Evolutionary conservation across 2,329 filamentous ascomycete species (phyloP), one percentile per base, ranked within the genome.

Genomic region (Aureobasidium sp.): DNA sequence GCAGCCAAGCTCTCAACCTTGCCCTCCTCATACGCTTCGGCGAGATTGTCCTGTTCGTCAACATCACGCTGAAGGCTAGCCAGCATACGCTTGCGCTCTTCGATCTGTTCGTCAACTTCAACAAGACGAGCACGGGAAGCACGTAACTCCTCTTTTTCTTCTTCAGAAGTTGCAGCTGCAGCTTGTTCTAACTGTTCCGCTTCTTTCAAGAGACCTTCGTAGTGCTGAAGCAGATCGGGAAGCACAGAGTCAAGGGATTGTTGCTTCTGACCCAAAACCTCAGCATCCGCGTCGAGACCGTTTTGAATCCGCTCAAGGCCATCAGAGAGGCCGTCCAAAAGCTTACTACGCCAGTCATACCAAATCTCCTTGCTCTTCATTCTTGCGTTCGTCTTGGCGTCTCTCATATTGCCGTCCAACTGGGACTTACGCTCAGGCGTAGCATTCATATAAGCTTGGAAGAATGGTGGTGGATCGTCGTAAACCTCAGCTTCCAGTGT

Each of bases 391-490:
- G 91, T 92, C 78, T 97, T 97, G 74, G 96, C 89, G 70, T 97
- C 97, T 74, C 96, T 94, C 80, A 99, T 94, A 72, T 97, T 92
- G 67, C 90, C 94, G 76, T 99, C 93, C 87, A 99, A 95, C 59
- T 95, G 81, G 3, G 85, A 77, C 70, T 90, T 92, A 71, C 96
- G 86, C 65, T 95, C 90, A 0, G 91, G 85, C 0, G 89, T 84
- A 29, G 93, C 93, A 10, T 87, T 87, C 66, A 95, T 85, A 72
- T 99, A 99, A 72, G 97, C 94, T 63, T 85, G 86, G 76, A 99
- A 96, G 1, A 99, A 81, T 0, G 90, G 85, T 9, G 94, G 94
- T 69, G 97, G 97, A 63, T 97, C 91, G 66, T 91, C 87, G 65
- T 89, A 87, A 0, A 92, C 96, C 71, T 96, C 91, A 0, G 82